Percentiles rank a stretch among this genome's conserved stretches.
phyloP scores from a whole-genome alignment of 306 rosid species.

The Medicago truncatula region MtrunA17r5.0-ANR NC_053044.1:58890501-58891000 shows the following conservation, averaged over 20 bases:
- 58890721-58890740: slow-evolving; percentile 77
- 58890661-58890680: slow-evolving; percentile 91
- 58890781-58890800: neutral
- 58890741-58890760: slow-evolving; percentile 83
- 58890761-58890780: neutral
- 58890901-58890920: slow-evolving; percentile 84
- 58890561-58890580: slow-evolving; percentile 85
- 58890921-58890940: slow-evolving; percentile 78
- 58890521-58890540: slow-evolving; percentile 84
- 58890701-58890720: slow-evolving; percentile 81
- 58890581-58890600: slow-evolving; percentile 81
- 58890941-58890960: neutral
- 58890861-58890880: slow-evolving; percentile 96
- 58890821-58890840: neutral
- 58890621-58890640: slow-evolving; percentile 79
- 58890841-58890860: slow-evolving; percentile 52
- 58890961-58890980: slow-evolving; percentile 5
- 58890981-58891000: slow-evolving; percentile 27
- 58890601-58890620: slow-evolving; percentile 83
- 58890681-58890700: slow-evolving; percentile 92
- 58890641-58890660: slow-evolving; percentile 90
- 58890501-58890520: slow-evolving; percentile 90
- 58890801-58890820: too few relatives aligned
- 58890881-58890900: slow-evolving; percentile 86
- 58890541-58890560: slow-evolving; percentile 95